phyloP scores from a whole-genome alignment of 768 basidiomycete genomes.

The Coprinopsis marcescibilis region DNA sequence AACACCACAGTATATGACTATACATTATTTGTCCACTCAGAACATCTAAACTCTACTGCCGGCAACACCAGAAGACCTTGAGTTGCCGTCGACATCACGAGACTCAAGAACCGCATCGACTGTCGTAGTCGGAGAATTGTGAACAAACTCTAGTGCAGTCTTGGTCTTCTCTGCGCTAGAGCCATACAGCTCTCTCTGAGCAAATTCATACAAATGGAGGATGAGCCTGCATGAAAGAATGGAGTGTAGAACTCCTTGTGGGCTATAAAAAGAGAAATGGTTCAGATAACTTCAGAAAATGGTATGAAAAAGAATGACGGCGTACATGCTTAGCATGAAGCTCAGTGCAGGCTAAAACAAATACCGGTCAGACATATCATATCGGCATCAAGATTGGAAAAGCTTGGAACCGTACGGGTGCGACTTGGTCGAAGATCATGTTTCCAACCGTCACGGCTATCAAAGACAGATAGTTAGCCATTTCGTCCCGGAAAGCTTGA shows the following conservation, averaged over 20 bases:
- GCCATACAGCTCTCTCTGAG: conserved; percentile 2
- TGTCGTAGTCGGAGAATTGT: no score
- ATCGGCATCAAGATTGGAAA: neutral
- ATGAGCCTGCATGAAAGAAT: conserved; percentile 11
- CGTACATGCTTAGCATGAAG: conserved; percentile 10
- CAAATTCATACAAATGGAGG: conserved; percentile 8
- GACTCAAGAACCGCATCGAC: no score
- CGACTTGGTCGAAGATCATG: conserved; percentile 9
- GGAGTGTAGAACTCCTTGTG: conserved; percentile 10
- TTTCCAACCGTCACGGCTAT: conserved; percentile 10
- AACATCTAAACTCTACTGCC: no score
- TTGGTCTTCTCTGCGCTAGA: no score
- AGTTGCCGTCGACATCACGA: no score
- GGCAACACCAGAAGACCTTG: no score
- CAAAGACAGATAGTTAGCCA: neutral
- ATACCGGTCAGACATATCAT: neutral
- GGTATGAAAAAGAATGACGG: neutral
- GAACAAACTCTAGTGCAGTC: no score
- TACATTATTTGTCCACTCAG: no score
- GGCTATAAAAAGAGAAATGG: neutral
- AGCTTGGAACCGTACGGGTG: neutral
- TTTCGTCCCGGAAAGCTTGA: neutral
- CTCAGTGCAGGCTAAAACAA: conserved; percentile 3
- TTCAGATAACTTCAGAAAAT: neutral
- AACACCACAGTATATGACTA: no score